These are phyloP conservation scores for Tuber umbilicatum DNA, from an alignment of 495 filamentous ascomycete genomes.

Conservation along the genomic window DNA sequence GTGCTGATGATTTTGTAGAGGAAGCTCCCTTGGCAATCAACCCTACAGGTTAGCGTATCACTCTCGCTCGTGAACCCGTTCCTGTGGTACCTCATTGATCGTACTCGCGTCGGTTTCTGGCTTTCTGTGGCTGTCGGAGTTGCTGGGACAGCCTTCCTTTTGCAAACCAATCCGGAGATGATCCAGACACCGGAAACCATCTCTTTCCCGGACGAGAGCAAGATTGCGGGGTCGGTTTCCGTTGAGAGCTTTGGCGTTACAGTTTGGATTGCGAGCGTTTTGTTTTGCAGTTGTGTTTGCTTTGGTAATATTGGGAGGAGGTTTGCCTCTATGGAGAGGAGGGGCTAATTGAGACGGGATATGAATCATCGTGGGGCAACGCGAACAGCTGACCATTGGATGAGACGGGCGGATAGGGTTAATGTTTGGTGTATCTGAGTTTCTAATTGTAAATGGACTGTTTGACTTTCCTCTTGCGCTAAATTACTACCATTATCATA, in stretches of 20 bases:
- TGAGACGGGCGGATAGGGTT: not conserved
- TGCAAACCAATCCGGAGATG: constrained; percentile 66
- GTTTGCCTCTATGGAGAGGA: constrained; percentile 52
- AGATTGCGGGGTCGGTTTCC: constrained; percentile 54
- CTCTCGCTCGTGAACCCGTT: constrained; percentile 89
- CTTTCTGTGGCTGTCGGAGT: constrained; percentile 66
- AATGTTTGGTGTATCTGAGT: constrained; percentile 1
- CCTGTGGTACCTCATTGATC: constrained; percentile 92
- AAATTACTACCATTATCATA: not conserved
- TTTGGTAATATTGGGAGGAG: constrained; percentile 92
- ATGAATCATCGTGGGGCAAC: constrained; percentile 6
- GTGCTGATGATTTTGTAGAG: constrained; percentile 50
- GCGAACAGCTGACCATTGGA: not conserved
- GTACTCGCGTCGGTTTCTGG: constrained; percentile 74
- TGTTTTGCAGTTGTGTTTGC: constrained; percentile 90
- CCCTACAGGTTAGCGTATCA: constrained; percentile 82
- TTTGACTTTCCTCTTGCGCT: not conserved
- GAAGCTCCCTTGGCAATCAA: constrained; percentile 85
- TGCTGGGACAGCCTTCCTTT: constrained; percentile 62
- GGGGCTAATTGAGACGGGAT: constrained; percentile 32
- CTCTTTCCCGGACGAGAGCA: constrained; percentile 36
- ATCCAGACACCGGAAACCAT: constrained; percentile 58
- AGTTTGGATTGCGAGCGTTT: constrained; percentile 82
- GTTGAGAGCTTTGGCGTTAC: constrained; percentile 70
- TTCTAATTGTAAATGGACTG: not conserved